Base-by-base conservation (phyloP, 179 eudicot genomes). In the Sideroxylon spinosum region DNA sequence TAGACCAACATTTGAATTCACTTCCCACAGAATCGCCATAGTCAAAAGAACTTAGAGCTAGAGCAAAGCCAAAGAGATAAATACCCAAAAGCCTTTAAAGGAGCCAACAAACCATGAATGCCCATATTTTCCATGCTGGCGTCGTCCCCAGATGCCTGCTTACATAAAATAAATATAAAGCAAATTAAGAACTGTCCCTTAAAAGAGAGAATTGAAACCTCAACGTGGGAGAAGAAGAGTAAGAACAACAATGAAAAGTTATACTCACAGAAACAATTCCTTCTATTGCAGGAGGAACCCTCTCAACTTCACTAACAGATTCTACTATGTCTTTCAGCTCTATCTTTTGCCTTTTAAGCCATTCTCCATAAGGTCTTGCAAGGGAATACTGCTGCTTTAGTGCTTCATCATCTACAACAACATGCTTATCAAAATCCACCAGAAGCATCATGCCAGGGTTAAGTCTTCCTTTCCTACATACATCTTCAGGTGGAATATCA, bases 401-500 rank as follows among this genome's bases (percentile, higher is more conserved):
- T 80, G 97, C 97, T 68, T 92, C 98, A 81, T 96, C 97, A 80
- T 96, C 99, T 8, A 96, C 98, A 74, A 96, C 99, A 80, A 81
- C 79, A 78, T 96, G 98, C 68, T 96, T 96, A 74, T 94, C 99
- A 76, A 96, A 96, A 80, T 96, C 99, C 63, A 96, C 99, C 76
- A 96, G 88, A 86, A 96, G 99, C 98, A 96, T 94, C 99, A 96
- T 94, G 63, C 99, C 99, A 79, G 99, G 99, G 74, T 92, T 96
- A 79, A 96, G 90, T 83, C 98, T 91, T 75, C 99, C 99, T 86
- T 96, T 96, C 87, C 89, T 87, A 57, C 85, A 76, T 23, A 96
- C 98, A 82, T 96, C 99, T 78, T 94, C 95, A 17, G 97, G 91
- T 77, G 98, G 88, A 78, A 96, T 85, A 65, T 96, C 99, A 14